Evolutionary conservation across 129 eudicot species (phyloP), one percentile per base, ranked within the genome.

Genomic region (Gnaphalium uliginosum): DNA sequence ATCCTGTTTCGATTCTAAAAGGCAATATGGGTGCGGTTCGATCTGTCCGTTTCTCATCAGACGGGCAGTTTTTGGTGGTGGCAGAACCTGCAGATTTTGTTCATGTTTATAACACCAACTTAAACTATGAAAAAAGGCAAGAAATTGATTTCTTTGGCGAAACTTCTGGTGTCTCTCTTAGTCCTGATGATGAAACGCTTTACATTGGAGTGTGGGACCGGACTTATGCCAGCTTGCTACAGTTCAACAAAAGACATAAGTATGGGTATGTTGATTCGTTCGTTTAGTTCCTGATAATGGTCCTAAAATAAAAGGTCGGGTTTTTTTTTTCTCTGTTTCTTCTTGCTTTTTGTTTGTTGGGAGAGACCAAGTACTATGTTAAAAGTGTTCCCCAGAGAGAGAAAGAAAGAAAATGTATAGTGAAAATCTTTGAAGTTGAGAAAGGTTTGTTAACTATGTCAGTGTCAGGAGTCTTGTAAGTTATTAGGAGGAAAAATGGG

Each of bases 31-130:
- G 98, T 6, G 95, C 98, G 0, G 82, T 88, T 50, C 81, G 98
- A 33, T 93, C 98, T 0, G 84, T 90, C 75, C 92, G 92, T 11
- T 93, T 82, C 73, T 83, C 98, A 26, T 79, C 92, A n/a, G 89
- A 90, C 63, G 96, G 95, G 17, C 89, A 82, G 76, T 93, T 84
- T 70, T 67, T 93, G 83, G 96, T 84, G 54, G 83, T 85, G 70
- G 96, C 90, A 1, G 96, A 93, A 35, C 96, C 96, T 18, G 98
- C 95, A 43, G 98, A 93, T 71, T 93, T 93, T 51, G 98, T 93
- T 50, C 98, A 93, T 48, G 83, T 93, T 4, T 90, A 86, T 69
- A 75, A 64, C 50, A 73, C 86, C 63, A 72, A 72, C 11, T 81
- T 69, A 60, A 73, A 82, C 37, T 93, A 80, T 59, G 78, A 84